Evolutionary conservation across 1,139 yeast genomes (phyloP).

Genomic region (Candida sojae): DNA sequence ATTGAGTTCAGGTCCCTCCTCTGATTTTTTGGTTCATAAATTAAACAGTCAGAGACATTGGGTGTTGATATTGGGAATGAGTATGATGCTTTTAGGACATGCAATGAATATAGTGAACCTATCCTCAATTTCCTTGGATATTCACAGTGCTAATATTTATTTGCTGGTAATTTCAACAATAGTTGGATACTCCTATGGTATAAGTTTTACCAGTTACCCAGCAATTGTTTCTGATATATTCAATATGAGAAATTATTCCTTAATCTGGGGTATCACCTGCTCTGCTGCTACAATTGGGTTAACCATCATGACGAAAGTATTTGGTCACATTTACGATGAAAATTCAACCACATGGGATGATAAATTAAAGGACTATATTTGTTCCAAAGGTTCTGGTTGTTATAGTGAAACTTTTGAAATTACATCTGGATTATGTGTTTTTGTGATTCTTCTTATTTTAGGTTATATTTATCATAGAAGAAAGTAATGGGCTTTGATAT

Average conservation of each 20-base stretch:
- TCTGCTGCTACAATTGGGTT: slow-evolving; percentile 51
- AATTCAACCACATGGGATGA: slow-evolving; percentile 29
- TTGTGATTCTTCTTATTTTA: slow-evolving; percentile 23
- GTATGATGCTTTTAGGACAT: slow-evolving; percentile 41
- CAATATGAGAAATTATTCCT: slow-evolving; percentile 71
- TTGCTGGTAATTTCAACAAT: slow-evolving; percentile 52
- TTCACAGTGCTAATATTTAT: slow-evolving; percentile 35
- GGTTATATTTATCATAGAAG: slow-evolving; percentile 22
- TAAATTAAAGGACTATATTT: slow-evolving; percentile 23
- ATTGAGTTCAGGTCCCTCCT: slow-evolving; percentile 64
- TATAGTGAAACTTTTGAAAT: slow-evolving; percentile 39
- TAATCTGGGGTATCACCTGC: slow-evolving; percentile 78
- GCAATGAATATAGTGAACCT: slow-evolving; percentile 36
- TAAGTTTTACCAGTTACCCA: slow-evolving; percentile 79
- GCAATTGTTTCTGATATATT: slow-evolving; percentile 77
- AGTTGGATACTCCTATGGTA: slow-evolving; percentile 79
- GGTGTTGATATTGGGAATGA: slow-evolving; percentile 58
- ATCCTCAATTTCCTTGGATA: slow-evolving; percentile 24
- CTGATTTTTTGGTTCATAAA: slow-evolving; percentile 58
- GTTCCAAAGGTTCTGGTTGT: slow-evolving; percentile 41
- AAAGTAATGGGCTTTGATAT: not conserved
- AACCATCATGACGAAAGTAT: slow-evolving; percentile 39
- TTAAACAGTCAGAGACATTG: slow-evolving; percentile 64
- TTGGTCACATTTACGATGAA: slow-evolving; percentile 41
- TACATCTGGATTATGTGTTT: slow-evolving; percentile 30